A percentile compares a stretch with the other conserved stretches of the same genome.
Conservation (phyloP, 805 yeast species). For the Schizosaccharomyces cryophilus region DNA sequence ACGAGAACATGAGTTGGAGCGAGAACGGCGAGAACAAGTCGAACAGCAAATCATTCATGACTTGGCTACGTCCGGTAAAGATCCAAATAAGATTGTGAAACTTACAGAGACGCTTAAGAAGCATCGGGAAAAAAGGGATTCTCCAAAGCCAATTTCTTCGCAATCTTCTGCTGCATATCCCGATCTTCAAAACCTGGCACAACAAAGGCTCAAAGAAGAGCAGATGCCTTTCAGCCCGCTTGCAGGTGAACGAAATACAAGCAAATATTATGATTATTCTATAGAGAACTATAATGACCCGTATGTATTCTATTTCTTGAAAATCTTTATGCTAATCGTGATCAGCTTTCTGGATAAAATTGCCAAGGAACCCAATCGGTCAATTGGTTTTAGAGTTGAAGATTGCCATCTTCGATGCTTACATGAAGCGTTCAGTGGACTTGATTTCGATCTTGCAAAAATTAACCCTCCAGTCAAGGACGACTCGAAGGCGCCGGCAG, state of each 20-base stretch:
- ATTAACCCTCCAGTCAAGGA: conserved; percentile 20
- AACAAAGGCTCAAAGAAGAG: conserved; percentile 10
- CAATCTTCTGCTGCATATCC: background rate
- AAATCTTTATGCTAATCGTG: background rate
- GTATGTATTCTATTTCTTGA: background rate
- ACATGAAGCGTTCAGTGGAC: conserved; percentile 72
- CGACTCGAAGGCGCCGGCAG: background rate
- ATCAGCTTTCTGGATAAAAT: background rate
- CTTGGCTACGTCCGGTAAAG: conserved; percentile 5
- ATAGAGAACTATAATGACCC: conserved; percentile 39
- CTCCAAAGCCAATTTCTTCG: background rate
- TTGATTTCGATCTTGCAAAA: conserved; percentile 48
- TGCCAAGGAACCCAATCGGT: background rate
- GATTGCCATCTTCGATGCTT: conserved; percentile 50
- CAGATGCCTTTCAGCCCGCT: conserved; percentile 74
- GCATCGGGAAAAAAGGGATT: conserved; percentile 9
- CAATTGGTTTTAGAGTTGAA: conserved; percentile 50
- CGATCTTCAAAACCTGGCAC: background rate
- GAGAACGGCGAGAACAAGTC: conserved; percentile 6
- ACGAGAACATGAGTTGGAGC: conserved; percentile 10
- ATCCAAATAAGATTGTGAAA: conserved; percentile 19
- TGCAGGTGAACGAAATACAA: conserved; percentile 55
- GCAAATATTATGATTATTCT: conserved; percentile 25
- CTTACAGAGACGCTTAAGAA: conserved; percentile 14
- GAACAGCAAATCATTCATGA: conserved; percentile 8